Base-by-base conservation (phyloP, 768 basidiomycete genomes). In the Lanmaoa pseudosensibilis region DNA sequence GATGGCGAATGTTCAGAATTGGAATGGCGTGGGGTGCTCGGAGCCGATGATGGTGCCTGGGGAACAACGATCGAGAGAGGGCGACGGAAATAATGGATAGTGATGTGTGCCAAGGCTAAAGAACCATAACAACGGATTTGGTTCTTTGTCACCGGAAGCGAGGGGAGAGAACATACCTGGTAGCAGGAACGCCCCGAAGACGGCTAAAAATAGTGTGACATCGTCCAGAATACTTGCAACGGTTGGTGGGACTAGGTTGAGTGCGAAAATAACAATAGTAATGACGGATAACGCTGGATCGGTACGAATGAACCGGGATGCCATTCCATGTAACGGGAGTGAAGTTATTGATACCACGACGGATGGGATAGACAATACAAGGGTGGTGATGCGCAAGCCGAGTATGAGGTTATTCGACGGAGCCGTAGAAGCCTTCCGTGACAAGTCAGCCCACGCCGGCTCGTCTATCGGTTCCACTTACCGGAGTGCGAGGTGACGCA, bases 41-140 rank as follows among this genome's bases (percentile, higher is more conserved):
- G 61, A 34, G 18, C 55, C 13, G 66, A 63, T 15, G 64, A 46
- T 3, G 75, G 75, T 39, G 69, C 77, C 16, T 77, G 74, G n/a
- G 85, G 88, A 37, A 94, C 80, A 53, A 96, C 80, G 65, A 97
- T 97, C 0, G 90, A 78, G 4, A 94, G 77, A 2, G 94, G 94
- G 3, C 85, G 84, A 55, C 85, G 85, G 74, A 97, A 87, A 67
- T 92, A 86, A 74, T 96, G 94, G 5, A 86, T 84, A 27, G 81
- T 80, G 61, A 96, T 84, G 73, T 95, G 93, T 52, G 90, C 73
- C 47, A 92, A 65, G 16, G 92, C 88, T 81, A 67, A 48, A 36
- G 46, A 25, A 19, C 18, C 43, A 39, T 19, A 43, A 50, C 16
- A 32, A 54, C 30, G 30, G 43, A 7, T 36, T 54, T 46, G 45